Base-by-base conservation (phyloP, 345 rosid genomes). In the Brassica juncea region DNA sequence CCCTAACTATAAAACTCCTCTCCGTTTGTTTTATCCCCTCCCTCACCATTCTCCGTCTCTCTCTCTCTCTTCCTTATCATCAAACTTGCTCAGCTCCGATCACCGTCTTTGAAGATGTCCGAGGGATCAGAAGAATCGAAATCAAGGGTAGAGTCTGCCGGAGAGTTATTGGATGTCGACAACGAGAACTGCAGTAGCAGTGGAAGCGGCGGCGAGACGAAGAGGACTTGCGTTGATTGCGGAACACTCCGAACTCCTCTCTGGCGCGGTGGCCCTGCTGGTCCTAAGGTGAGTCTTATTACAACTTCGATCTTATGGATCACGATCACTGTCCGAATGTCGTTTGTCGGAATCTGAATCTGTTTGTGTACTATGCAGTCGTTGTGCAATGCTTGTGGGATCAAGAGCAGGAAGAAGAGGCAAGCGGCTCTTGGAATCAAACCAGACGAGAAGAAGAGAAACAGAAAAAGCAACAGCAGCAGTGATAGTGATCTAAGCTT, bases 251-350 rank as follows among this genome's bases (percentile, higher is more conserved):
- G 91, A 60, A 95, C 99, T 62, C 99, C 99, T 59, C 91, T 95
- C 0, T 95, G 99, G 99, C 84, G 99, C 3, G 94, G 98, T 4
- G 99, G 99, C 4, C 99, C 99, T 8, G 94, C 99, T 1, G 99
- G 99, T 0, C 99, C 99, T 3, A 95, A 93, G 96, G 57, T 52
- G 2, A 52, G 21, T 52, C 10, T 49, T 52, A 52, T 52, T 15
- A 14, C 57, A 49, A 49, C 57, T n/a, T 49, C 19, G n/a, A 14
- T 49, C 19, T 49, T 49, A 6, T 52, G 5, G 21, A 52, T 52
- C 21, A n/a, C 44, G 9, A 2, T 5, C 42, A 49, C 58, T 0
- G 6, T 23, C 0, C 2, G 15, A 6, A 15, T 25, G 21, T 19
- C 21, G 28, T 11, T 5, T 19, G 21, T 10, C 34, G 0, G 9